A percentile compares a stretch with the other conserved stretches of the same genome.
Conservation (phyloP, 495 filamentous ascomycete species). For the Daldinia caldariorum region DNA sequence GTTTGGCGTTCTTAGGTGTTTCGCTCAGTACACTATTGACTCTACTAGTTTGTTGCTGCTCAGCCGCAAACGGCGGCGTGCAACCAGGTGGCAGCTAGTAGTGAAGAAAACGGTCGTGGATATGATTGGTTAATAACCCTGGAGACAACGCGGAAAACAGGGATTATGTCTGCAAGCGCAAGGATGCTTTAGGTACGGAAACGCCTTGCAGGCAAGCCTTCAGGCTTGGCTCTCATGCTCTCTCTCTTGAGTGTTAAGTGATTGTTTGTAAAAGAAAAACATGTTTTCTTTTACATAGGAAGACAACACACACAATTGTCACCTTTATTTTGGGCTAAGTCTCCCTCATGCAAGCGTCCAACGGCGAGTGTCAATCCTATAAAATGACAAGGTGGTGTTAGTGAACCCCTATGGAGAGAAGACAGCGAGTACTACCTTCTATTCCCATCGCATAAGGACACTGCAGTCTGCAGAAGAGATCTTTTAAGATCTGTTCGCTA, state of each 20-base stretch:
- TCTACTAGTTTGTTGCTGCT: neutral
- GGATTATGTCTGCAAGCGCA: neutral
- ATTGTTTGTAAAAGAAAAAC: too few relatives aligned
- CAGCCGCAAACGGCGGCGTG: neutral
- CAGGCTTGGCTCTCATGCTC: too few relatives aligned
- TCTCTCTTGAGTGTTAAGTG: too few relatives aligned
- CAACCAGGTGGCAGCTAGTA: neutral
- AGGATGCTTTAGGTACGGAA: neutral
- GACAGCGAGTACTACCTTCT: neutral
- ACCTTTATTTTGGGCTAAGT: too few relatives aligned
- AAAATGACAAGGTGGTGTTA: too few relatives aligned
- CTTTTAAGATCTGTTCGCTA: neutral
- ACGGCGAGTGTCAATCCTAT: neutral
- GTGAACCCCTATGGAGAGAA: neutral
- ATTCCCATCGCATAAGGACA: neutral
- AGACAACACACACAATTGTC: too few relatives aligned
- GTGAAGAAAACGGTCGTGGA: neutral
- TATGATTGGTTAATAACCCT: neutral
- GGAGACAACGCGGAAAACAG: neutral
- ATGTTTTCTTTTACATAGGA: too few relatives aligned
- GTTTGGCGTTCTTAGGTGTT: neutral
- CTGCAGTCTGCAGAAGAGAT: neutral
- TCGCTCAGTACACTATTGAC: constrained; percentile 23
- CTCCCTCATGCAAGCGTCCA: neutral
- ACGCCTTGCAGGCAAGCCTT: constrained; percentile 15